These are phyloP conservation scores for Gonapodya prolifera DNA, from an alignment of 192 early-diverging fungal genomes.

Conservation along the genomic window DNA sequence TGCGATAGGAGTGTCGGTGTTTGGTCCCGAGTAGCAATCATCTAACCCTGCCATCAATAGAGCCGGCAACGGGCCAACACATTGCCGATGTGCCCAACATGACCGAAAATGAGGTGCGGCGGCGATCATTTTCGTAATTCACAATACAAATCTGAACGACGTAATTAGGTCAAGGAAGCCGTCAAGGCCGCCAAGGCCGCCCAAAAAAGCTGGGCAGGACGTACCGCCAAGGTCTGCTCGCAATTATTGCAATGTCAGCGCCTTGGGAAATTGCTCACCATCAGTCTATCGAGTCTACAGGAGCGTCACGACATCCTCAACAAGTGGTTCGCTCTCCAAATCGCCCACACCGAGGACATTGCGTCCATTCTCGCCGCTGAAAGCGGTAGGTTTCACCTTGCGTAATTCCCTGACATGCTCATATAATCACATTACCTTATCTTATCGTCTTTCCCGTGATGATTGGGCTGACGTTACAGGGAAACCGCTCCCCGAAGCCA, in stretches of 20 bases:
- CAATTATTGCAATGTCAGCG: not conserved
- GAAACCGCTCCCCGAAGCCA: not conserved
- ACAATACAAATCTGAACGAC: too few relatives aligned
- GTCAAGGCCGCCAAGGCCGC: slow-evolving; percentile 44
- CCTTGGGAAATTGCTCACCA: too few relatives aligned
- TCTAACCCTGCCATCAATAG: slow-evolving; percentile 27
- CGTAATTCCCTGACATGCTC: not conserved
- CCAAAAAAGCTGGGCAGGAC: slow-evolving; percentile 44
- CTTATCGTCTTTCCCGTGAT: not conserved
- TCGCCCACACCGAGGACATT: slow-evolving; percentile 57
- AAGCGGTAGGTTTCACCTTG: slow-evolving; percentile 33
- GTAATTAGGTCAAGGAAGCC: slow-evolving; percentile 30
- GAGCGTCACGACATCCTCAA: slow-evolving; percentile 42
- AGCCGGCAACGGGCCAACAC: slow-evolving; percentile 46
- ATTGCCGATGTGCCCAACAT: slow-evolving; percentile 57
- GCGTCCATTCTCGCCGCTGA: slow-evolving; percentile 73
- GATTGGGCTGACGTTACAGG: slow-evolving; percentile 21
- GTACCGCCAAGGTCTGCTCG: slow-evolving; percentile 34
- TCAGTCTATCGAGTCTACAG: slow-evolving; percentile 15
- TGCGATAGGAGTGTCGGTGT: not conserved
- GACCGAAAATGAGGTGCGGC: slow-evolving; percentile 41
- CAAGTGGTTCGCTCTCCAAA: slow-evolving; percentile 50
- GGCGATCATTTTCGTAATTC: too few relatives aligned
- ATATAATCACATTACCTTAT: not conserved
- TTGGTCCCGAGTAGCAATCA: not conserved